Conservation (phyloP, 1,284 basidiomycete species). For the Leccinum subrobustum region DNA sequence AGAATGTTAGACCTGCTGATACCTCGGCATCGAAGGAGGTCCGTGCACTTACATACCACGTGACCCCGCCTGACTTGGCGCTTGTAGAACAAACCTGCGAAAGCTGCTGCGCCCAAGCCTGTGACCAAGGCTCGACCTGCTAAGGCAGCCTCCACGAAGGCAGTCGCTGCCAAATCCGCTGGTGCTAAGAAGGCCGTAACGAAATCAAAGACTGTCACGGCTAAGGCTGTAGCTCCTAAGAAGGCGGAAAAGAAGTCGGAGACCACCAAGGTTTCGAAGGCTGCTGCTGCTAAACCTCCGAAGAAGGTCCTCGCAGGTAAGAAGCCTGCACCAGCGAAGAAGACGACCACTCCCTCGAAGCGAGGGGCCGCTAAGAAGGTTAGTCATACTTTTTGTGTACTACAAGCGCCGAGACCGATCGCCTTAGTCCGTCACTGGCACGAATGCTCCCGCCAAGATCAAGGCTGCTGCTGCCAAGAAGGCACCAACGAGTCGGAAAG, state of each 20-base stretch:
- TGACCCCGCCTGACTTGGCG: slow-evolving; percentile 18
- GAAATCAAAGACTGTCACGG: slow-evolving; percentile 19
- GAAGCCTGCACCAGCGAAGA: slow-evolving; percentile 49
- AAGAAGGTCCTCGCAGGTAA: slow-evolving; percentile 38
- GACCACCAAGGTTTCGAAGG: slow-evolving; percentile 23
- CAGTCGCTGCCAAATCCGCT: slow-evolving; percentile 14
- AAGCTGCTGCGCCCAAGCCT: slow-evolving; percentile 28
- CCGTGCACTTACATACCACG: slow-evolving; percentile 29
- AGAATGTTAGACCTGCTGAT: slow-evolving; percentile 47
- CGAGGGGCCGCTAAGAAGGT: slow-evolving; percentile 59
- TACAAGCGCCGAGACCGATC: background rate
- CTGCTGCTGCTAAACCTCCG: slow-evolving; percentile 19
- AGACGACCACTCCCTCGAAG: slow-evolving; percentile 45
- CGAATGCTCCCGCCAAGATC: slow-evolving; percentile 34
- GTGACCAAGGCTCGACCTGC: slow-evolving; percentile 33
- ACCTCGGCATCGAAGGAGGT: slow-evolving; percentile 69
- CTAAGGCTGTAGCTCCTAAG: slow-evolving; percentile 30
- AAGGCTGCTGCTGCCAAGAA: slow-evolving; percentile 38
- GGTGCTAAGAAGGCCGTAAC: slow-evolving; percentile 19
- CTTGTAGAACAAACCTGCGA: slow-evolving; percentile 60
- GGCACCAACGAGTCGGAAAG: slow-evolving; percentile 37
- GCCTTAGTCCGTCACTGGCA: slow-evolving; percentile 49
- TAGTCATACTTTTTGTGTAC: background rate
- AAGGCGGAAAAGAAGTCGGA: slow-evolving; percentile 26
- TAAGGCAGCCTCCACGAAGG: slow-evolving; percentile 31